Conservation (phyloP, 2,329 filamentous ascomycete genomes). For the Penicillium sp. region DNA sequence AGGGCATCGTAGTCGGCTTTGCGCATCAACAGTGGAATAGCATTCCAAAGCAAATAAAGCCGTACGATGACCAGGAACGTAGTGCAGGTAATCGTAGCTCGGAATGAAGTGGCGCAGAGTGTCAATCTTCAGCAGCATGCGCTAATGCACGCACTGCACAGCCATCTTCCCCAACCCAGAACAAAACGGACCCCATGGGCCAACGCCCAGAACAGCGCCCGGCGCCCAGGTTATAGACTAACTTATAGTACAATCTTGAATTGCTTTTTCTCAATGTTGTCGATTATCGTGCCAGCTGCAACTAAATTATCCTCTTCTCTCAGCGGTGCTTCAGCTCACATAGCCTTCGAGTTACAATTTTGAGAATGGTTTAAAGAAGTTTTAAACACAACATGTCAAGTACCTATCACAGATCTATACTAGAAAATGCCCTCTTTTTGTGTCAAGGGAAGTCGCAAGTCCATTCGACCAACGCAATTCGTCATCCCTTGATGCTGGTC, state of each 20-base stretch:
- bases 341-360: no score
- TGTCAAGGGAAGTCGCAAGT: background rate
- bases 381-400: background rate
- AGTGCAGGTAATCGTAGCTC: background rate
- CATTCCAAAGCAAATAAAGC: no score
- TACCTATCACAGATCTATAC: slow-evolving; percentile 27
- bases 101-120: background rate
- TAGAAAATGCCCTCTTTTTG: slow-evolving; percentile 1
- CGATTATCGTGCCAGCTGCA: no score
- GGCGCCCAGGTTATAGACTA: no score
- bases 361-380: background rate
- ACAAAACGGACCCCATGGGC: background rate
- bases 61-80: no score
- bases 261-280: background rate
- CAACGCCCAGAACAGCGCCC: no score
- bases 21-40: no score
- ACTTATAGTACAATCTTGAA: background rate
- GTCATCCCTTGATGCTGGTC: background rate
- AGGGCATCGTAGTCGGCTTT: no score
- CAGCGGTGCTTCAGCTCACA: no score
- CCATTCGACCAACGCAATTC: background rate
- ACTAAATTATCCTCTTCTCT: no score
- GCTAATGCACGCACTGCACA: background rate
- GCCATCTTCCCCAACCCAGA: background rate
- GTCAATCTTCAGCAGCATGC: background rate